Percentiles rank a stretch among this genome's conserved stretches.
phyloP scores from a whole-genome alignment of 2,329 filamentous ascomycete species.

The Nemania sp. region DNA sequence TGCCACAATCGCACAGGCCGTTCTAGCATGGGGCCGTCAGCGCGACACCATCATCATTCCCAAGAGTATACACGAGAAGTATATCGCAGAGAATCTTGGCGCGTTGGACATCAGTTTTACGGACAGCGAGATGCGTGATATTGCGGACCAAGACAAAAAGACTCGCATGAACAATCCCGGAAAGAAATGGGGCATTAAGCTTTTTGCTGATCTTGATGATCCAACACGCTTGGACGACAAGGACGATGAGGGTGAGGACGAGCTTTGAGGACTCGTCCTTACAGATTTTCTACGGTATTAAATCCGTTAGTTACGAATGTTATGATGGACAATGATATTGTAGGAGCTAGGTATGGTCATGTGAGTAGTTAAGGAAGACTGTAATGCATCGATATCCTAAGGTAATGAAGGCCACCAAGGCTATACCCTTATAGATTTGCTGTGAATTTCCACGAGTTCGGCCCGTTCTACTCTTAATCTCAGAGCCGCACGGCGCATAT shows the following conservation, averaged over 20 bases:
- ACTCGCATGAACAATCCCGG: constrained; percentile 44
- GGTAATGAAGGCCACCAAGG: too few species aligned
- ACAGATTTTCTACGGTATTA: background rate
- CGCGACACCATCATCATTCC: constrained; percentile 54
- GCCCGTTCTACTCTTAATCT: too few species aligned
- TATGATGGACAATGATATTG: too few species aligned
- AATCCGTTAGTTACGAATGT: too few species aligned
- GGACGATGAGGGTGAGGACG: constrained; percentile 17
- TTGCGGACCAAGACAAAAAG: constrained; percentile 39
- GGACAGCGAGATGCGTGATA: constrained; percentile 42
- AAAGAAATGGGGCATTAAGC: constrained; percentile 43
- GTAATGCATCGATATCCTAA: too few species aligned
- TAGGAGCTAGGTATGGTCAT: too few species aligned
- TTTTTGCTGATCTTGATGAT: constrained; percentile 47
- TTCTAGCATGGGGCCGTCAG: constrained; percentile 53
- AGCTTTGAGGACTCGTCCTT: constrained; percentile 22
- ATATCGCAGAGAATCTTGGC: constrained; percentile 50
- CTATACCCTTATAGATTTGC: too few species aligned
- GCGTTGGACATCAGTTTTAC: constrained; percentile 52
- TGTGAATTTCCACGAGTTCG: too few species aligned
- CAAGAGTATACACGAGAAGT: constrained; percentile 48
- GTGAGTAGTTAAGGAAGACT: too few species aligned
- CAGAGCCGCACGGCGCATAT: too few species aligned
- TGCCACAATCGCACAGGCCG: constrained; percentile 48
- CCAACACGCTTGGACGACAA: constrained; percentile 33